phyloP scores from a whole-genome alignment of 2,329 filamentous ascomycete species.

The Thielaviopsis musarum region DNA sequence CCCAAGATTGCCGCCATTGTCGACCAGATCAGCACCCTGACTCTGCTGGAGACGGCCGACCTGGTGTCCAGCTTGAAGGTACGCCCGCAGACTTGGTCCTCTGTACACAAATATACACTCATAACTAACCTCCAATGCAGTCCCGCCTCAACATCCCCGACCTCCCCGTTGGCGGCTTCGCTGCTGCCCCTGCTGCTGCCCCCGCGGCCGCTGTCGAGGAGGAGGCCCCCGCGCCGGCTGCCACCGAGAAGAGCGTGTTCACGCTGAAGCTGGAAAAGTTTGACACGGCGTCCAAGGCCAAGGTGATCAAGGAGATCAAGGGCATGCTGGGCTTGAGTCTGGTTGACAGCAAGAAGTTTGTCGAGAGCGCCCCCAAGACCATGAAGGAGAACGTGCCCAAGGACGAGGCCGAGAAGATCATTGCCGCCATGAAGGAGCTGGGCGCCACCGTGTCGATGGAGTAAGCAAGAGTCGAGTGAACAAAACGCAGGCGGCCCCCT shows the following conservation, averaged over 20 bases:
- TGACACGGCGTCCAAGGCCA: conserved; percentile 79
- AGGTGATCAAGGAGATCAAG: conserved; percentile 99
- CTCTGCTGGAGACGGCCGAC: conserved; percentile 90
- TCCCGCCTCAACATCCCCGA: conserved; percentile 78
- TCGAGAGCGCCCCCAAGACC: conserved; percentile 92
- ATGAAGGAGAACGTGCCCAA: conserved; percentile 99
- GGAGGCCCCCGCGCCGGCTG: conserved; percentile 68
- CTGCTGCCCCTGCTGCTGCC: conserved; percentile 46
- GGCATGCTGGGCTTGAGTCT: conserved; percentile 81
- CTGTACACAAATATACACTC: background rate
- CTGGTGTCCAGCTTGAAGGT: conserved; percentile 93
- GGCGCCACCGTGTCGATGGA: conserved; percentile 86
- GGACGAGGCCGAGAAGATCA: conserved; percentile 98
- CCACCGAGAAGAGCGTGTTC: conserved; percentile 95
- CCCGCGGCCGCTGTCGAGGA: conserved; percentile 44
- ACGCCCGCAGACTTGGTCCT: conserved; percentile 13
- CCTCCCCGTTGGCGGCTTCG: conserved; percentile 84
- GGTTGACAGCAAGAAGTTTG: conserved; percentile 99
- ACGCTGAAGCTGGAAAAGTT: conserved; percentile 86
- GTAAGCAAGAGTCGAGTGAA: conserved; percentile 36
- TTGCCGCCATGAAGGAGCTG: conserved; percentile 82
- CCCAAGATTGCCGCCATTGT: conserved; percentile 93
- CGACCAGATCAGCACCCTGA: conserved; percentile 97
- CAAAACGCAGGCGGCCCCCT: conserved; percentile 11
- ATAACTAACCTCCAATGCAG: conserved; percentile 3